Conservation (phyloP, 2,329 filamentous ascomycete species). For the Fusarium paranaense region DNA sequence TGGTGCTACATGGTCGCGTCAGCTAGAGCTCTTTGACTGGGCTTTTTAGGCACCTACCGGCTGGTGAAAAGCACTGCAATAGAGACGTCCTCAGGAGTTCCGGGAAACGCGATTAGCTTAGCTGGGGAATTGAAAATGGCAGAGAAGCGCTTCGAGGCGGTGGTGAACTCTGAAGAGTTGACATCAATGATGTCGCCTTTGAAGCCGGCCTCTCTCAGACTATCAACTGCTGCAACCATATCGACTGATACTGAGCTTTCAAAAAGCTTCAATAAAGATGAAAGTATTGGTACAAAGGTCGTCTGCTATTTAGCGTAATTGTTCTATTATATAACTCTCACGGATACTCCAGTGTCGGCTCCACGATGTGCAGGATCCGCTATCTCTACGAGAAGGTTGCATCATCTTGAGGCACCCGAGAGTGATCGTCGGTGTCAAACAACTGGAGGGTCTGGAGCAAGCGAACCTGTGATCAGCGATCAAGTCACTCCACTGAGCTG, state of each 20-base stretch:
- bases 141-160: not conserved
- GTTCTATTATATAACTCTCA: not conserved
- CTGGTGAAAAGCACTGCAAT: not conserved
- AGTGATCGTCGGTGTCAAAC: not conserved
- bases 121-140: not conserved
- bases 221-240: not conserved
- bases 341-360: not conserved
- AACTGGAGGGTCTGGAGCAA: not conserved
- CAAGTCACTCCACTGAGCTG: not conserved
- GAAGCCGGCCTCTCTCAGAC: not conserved
- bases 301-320: not conserved
- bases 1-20: not conserved
- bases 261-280: not conserved
- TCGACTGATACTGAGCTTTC: not conserved
- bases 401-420: not conserved
- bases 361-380: not conserved
- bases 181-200: not conserved
- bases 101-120: not conserved
- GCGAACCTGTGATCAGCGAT: not conserved
- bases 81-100: not conserved
- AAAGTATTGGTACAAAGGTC: not conserved
- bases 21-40: not conserved
- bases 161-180: not conserved
- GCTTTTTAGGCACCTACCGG: not conserved
- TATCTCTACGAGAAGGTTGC: not conserved